Evolutionary conservation across 495 filamentous ascomycete genomes (phyloP).

Genomic region (Venustampulla echinocandica): DNA sequence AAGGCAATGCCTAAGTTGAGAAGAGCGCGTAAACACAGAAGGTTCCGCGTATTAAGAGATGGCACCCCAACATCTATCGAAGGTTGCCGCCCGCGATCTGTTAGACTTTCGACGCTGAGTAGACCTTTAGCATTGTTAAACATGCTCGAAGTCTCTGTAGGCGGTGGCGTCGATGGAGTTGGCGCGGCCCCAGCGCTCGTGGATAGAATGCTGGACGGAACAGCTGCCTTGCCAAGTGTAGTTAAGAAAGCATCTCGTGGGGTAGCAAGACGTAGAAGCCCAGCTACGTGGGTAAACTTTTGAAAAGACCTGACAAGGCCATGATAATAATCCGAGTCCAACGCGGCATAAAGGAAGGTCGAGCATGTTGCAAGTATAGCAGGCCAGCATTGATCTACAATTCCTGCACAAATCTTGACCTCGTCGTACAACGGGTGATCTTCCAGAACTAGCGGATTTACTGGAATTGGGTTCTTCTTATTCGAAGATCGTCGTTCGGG

Average conservation of each 20-base stretch:
- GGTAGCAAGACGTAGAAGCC: constrained; percentile 71
- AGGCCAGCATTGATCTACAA: constrained; percentile 91
- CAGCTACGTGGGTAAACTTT: constrained; percentile 91
- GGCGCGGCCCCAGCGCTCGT: constrained; percentile 39
- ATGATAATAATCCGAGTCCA: constrained; percentile 94
- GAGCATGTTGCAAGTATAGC: constrained; percentile 89
- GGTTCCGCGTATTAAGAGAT: constrained; percentile 75
- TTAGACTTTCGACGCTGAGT: constrained; percentile 54
- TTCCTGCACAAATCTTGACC: constrained; percentile 64
- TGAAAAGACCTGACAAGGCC: constrained; percentile 89
- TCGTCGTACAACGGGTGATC: constrained; percentile 61
- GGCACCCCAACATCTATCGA: constrained; percentile 38
- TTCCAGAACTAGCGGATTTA: constrained; percentile 70
- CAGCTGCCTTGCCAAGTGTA: constrained; percentile 83
- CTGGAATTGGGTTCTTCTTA: constrained; percentile 56
- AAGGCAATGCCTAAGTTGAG: constrained; percentile 92
- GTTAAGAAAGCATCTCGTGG: constrained; percentile 92
- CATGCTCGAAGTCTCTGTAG: constrained; percentile 42
- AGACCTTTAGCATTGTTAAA: constrained; percentile 56
- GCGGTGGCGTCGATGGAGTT: constrained; percentile 31
- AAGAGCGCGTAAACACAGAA: constrained; percentile 80
- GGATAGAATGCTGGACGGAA: constrained; percentile 66
- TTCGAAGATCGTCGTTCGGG: constrained; percentile 37
- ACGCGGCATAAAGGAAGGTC: constrained; percentile 81
- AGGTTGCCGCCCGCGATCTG: constrained; percentile 45